Conservation (phyloP, 371 early-diverging fungal species). For the Mortierella sp. region DNA sequence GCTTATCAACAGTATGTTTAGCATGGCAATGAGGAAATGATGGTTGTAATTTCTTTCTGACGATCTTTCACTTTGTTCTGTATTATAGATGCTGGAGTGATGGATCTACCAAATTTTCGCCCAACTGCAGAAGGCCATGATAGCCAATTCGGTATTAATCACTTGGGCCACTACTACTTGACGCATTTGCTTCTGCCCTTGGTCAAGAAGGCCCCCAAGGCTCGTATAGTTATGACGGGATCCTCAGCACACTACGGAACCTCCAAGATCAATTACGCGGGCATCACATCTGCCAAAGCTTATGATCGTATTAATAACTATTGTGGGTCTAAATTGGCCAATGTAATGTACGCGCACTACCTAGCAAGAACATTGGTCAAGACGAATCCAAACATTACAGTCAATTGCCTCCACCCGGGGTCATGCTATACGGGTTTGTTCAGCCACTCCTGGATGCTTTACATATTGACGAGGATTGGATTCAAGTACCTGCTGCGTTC, state of each 20-base stretch:
- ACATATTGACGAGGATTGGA: slow-evolving; percentile 38
- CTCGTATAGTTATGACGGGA: slow-evolving; percentile 51
- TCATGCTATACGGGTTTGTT: slow-evolving; percentile 37
- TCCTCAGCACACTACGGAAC: slow-evolving; percentile 53
- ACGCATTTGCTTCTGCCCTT: slow-evolving; percentile 41
- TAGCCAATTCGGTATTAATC: slow-evolving; percentile 54
- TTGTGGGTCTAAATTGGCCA: slow-evolving; percentile 51
- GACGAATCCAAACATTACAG: slow-evolving; percentile 40
- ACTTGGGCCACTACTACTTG: slow-evolving; percentile 45
- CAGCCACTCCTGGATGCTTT: slow-evolving; percentile 31
- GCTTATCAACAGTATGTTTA: slow-evolving; percentile 46
- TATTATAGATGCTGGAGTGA: slow-evolving; percentile 46
- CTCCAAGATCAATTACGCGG: slow-evolving; percentile 40
- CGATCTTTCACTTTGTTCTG: background rate
- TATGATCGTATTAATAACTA: slow-evolving; percentile 49
- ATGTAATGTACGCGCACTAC: slow-evolving; percentile 32
- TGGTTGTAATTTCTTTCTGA: background rate
- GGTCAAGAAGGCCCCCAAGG: slow-evolving; percentile 43
- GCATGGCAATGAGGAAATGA: background rate
- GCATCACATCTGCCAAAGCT: slow-evolving; percentile 42
- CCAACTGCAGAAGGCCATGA: slow-evolving; percentile 49
- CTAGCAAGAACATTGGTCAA: slow-evolving; percentile 23
- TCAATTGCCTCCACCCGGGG: slow-evolving; percentile 48
- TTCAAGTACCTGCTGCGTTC: slow-evolving; percentile 33
- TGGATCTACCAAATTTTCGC: slow-evolving; percentile 47